Evolutionary conservation across 2,329 filamentous ascomycete species (phyloP).

Genomic region (Neonectria neomacrospora): DNA sequence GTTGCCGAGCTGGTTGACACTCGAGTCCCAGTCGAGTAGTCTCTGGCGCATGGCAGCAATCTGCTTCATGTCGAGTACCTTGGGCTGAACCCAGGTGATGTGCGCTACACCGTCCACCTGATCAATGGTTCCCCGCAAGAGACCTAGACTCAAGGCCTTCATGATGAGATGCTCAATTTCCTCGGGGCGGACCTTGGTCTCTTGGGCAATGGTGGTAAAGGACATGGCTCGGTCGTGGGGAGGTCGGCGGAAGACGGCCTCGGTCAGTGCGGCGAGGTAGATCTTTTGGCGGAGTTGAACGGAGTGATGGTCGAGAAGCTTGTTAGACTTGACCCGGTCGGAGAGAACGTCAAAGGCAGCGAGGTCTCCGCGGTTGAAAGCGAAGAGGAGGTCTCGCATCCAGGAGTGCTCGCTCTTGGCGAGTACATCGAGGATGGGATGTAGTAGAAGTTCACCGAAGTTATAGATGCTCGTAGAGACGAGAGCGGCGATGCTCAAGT

Average conservation of each 20-base stretch:
- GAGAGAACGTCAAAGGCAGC: constrained; percentile 85
- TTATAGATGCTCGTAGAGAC: constrained; percentile 98
- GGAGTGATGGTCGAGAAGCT: constrained; percentile 81
- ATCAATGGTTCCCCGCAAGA: constrained; percentile 92
- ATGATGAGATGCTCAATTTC: constrained; percentile 99
- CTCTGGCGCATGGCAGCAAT: constrained; percentile 91
- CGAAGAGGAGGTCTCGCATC: constrained; percentile 95
- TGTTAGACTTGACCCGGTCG: constrained; percentile 82
- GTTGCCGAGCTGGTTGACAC: constrained; percentile 94
- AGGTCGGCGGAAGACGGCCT: constrained; percentile 94
- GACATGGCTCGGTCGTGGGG: constrained; percentile 96
- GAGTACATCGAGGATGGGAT: constrained; percentile 92
- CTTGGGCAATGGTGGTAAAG: constrained; percentile 86
- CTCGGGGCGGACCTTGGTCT: constrained; percentile 90
- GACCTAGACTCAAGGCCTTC: constrained; percentile 95
- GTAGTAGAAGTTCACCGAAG: constrained; percentile 97
- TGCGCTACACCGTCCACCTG: constrained; percentile 94
- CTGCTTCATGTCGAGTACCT: constrained; percentile 95
- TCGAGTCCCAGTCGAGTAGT: constrained; percentile 93
- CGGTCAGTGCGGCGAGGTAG: constrained; percentile 93
- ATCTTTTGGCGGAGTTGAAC: constrained; percentile 96
- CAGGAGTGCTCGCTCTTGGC: constrained; percentile 76
- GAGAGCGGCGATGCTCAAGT: constrained; percentile 90
- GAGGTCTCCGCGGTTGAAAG: constrained; percentile 96
- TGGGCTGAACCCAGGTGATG: constrained; percentile 99